Conservation (phyloP, 148 eudicot genomes). For the Silene latifolia region DNA sequence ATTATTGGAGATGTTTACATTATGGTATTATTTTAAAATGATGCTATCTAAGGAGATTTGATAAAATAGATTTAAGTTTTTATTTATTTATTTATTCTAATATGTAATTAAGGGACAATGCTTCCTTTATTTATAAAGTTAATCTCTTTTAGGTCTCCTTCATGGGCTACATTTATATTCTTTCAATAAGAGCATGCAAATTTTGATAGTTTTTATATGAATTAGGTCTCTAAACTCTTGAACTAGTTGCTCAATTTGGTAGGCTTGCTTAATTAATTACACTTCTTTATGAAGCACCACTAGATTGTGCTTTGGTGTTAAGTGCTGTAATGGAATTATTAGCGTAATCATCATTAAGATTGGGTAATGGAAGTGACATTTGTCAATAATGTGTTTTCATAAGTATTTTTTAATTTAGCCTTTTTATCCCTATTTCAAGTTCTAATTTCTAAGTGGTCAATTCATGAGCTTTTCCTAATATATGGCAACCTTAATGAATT, state of each 20-base stretch:
- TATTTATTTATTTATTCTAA: not conserved
- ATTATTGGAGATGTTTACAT: too few relatives aligned
- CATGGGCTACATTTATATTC: conserved; percentile 58
- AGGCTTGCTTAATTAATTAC: conserved; percentile 14
- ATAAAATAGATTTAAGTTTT: too few relatives aligned
- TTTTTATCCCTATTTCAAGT: conserved; percentile 7
- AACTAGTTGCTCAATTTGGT: conserved; percentile 26
- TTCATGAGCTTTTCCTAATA: not conserved
- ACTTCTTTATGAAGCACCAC: not conserved
- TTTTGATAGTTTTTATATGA: conserved; percentile 22
- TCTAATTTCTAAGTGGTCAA: not conserved
- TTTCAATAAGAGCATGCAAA: conserved; percentile 31
- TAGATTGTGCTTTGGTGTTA: conserved; percentile 16
- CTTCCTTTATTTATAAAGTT: conserved; percentile 36
- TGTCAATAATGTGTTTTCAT: conserved; percentile 1
- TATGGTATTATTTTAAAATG: too few relatives aligned
- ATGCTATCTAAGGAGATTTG: too few relatives aligned
- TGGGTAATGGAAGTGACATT: conserved; percentile 19
- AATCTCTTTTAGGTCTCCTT: conserved; percentile 61
- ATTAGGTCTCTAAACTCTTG: not conserved
- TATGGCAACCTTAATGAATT: conserved; percentile 1
- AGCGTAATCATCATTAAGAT: conserved; percentile 16
- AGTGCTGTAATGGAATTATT: conserved; percentile 13
- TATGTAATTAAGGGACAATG: conserved; percentile 12
- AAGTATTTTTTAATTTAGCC: conserved; percentile 8